Percentiles rank a stretch among this genome's conserved stretches.
These are phyloP conservation scores for Choanephora cucurbitarum DNA, from an alignment of 371 early-diverging fungal genomes.

Conservation along the genomic window DNA sequence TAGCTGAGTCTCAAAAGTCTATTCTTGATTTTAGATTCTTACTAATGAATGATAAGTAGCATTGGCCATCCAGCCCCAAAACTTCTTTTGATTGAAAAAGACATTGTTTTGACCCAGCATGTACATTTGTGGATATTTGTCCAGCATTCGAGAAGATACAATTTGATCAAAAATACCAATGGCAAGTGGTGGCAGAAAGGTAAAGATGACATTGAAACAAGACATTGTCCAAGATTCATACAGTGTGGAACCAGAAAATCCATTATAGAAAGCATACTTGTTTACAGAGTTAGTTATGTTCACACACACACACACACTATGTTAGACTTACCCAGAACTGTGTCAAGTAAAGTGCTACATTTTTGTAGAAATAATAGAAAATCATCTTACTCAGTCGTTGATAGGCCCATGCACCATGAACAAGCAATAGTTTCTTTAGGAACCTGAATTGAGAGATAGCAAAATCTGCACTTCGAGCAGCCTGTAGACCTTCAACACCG, in stretches of 20 bases:
- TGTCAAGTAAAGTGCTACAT: constrained; percentile 94
- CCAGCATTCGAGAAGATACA: constrained; percentile 88
- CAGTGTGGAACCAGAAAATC: constrained; percentile 89
- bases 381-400: constrained; percentile 87
- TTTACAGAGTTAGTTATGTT: no score
- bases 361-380: constrained; percentile 94
- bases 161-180: constrained; percentile 96
- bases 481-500: constrained; percentile 97
- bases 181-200: constrained; percentile 85
- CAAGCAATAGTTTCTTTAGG: constrained; percentile 85
- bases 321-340: constrained; percentile 95
- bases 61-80: constrained; percentile 95
- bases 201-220: constrained; percentile 89
- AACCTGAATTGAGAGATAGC: constrained; percentile 93
- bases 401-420: constrained; percentile 95
- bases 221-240: constrained; percentile 96
- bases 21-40: constrained; percentile 13
- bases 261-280: constrained; percentile 88
- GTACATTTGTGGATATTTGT: constrained; percentile 96
- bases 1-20: not conserved
- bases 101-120: constrained; percentile 88
- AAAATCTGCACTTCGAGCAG: constrained; percentile 95
- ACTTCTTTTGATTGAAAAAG: constrained; percentile 90
- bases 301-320: no score
- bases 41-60: constrained; percentile 92